phyloP scores from a whole-genome alignment of 1,284 basidiomycete species.

The Taiwanofungus camphoratus region DNA sequence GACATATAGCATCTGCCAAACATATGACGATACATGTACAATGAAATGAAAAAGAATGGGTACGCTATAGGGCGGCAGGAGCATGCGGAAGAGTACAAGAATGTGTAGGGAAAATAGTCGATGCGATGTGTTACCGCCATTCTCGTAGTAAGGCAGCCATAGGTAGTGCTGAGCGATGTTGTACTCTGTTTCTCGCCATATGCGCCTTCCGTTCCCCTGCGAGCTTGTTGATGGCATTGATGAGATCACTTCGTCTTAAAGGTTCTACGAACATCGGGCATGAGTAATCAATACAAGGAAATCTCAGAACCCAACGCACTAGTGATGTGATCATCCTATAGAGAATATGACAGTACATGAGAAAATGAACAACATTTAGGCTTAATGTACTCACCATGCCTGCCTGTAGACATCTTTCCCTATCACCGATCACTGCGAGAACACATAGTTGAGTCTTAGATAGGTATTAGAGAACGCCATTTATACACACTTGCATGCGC shows the following conservation, averaged over 20 bases:
- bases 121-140: constrained; percentile 15
- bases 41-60: neutral
- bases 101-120: neutral
- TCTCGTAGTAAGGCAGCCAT: constrained; percentile 19
- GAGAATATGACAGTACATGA: neutral
- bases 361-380: neutral
- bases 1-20: constrained; percentile 10
- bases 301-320: constrained; percentile 40
- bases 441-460: constrained; percentile 13
- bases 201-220: constrained; percentile 39
- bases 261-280: constrained; percentile 47
- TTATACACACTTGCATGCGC: constrained; percentile 76
- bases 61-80: neutral
- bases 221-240: constrained; percentile 75
- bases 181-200: constrained; percentile 17
- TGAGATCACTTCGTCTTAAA: constrained; percentile 64
- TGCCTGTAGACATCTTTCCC: constrained; percentile 88
- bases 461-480: neutral
- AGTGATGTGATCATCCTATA: constrained; percentile 63
- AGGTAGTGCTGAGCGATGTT: constrained; percentile 18
- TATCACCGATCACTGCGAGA: constrained; percentile 85
- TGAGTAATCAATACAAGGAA: constrained; percentile 3
- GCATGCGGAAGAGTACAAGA: constrained; percentile 3
- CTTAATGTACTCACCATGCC: constrained; percentile 57
- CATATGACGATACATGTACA: constrained; percentile 10